Base-by-base conservation (phyloP, 116 monocot genomes). In the Zostera marina region DNA sequence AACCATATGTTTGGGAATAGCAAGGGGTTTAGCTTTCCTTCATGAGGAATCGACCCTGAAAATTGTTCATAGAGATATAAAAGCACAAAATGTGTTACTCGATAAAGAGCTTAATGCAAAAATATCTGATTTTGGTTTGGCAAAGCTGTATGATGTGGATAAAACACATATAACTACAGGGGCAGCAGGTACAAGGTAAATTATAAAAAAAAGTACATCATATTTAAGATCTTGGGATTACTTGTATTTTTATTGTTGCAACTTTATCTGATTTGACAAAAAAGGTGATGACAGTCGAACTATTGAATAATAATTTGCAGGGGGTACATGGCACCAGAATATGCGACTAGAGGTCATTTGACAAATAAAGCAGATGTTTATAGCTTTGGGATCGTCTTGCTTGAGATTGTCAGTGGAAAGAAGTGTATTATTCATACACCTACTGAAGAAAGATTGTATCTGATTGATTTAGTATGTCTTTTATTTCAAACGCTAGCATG, bases 51-150 rank as follows among this genome's bases (percentile, higher is more conserved):
- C 49, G 9, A 49, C 8, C 19, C 20, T 49, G 49, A 49, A 7
- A 49, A 49, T 49, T 20, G 20, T 49, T 49, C 49, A 49, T 49
- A 15, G 49, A 49, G 49, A 49, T 49, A 49, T 49, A 49, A 49
- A 49, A 20, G 49, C 49, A 49, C 11, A 9, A 15, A 49, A 49
- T 20, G 19, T 49, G 8, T 49, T 49, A 49, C 49, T 49, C 20
- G 49, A 49, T 49, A 49, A 49, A 20, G 49, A 49, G 7, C 49
- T 49, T 7, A 49, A 49, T 16, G 49, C 49, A 12, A 49, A 49
- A 12, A 49, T 49, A 49, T 49, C 49, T 49, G 49, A 49, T 49
- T 49, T 49, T 49, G 49, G 49, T 16, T 49, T 49, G 19, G 49
- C 49, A 8, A 49, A 15, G 19, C 49, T 49, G 15, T 49, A 49